Conservation (phyloP, 768 basidiomycete species). For the Mycena indigotica region DNA sequence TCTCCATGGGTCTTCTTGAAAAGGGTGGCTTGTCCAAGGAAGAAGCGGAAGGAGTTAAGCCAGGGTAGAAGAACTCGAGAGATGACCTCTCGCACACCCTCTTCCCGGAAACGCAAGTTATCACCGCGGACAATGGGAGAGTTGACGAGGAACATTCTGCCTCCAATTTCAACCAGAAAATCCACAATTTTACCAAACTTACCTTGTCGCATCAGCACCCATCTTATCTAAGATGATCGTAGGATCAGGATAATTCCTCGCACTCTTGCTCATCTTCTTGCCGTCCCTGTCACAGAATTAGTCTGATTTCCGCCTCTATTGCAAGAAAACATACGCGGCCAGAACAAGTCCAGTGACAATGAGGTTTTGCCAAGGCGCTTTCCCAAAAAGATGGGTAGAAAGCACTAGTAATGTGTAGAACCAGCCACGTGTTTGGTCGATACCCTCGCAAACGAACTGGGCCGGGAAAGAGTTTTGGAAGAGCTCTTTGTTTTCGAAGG, state of each 20-base stretch:
- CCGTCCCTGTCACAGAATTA: conserved; percentile 65
- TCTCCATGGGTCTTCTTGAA: conserved; percentile 78
- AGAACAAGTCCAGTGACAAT: conserved; percentile 96
- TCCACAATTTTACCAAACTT: conserved; percentile 10
- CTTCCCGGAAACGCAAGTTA: conserved; percentile 96
- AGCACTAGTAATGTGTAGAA: conserved; percentile 98
- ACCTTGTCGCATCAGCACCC: conserved; percentile 95
- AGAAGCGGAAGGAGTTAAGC: conserved; percentile 99
- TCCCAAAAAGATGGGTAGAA: conserved; percentile 92
- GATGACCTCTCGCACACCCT: conserved; percentile 95
- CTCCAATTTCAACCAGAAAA: background rate
- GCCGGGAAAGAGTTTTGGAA: conserved; percentile 90
- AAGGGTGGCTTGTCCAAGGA: conserved; percentile 90
- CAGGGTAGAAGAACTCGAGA: conserved; percentile 96
- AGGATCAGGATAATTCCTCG: conserved; percentile 96
- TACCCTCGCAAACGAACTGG: conserved; percentile 96
- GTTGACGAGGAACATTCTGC: conserved; percentile 96
- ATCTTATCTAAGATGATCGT: conserved; percentile 86
- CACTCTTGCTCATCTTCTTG: conserved; percentile 99
- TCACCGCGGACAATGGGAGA: conserved; percentile 98
- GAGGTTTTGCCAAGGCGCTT: conserved; percentile 96
- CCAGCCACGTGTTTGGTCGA: conserved; percentile 99
- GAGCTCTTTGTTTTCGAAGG: conserved; percentile 92
- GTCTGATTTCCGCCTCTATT: conserved; percentile 3
- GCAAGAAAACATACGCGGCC: conserved; percentile 66